Base-by-base conservation (phyloP, 305 asterid species). In the Nicotiana rustica region DNA sequence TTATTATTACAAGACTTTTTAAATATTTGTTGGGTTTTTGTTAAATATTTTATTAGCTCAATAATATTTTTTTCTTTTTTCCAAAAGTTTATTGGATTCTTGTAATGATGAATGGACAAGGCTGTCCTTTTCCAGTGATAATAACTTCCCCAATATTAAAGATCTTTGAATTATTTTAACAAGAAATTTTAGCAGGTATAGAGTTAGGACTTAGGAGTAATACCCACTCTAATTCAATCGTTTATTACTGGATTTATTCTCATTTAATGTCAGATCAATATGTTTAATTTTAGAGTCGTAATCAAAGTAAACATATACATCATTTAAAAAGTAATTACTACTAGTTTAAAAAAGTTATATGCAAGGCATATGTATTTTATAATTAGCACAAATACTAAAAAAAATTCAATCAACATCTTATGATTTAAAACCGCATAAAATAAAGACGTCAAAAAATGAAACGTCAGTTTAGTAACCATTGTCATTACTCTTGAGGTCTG, bases 41-140 rank as follows among this genome's bases (percentile, higher is more conserved):
- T 31, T 15, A 15, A 81, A 19, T 83, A 44, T 80, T 65, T 76
- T 85, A 65, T 47, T 60, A 81, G 13, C 77, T 67, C 10, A n/a
- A 49, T 29, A 67, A 49, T 29, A 29, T 77, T 44, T 77, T 25
- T 18, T 19, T 15, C 7, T 7, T 61, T 61, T 19, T 61, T 61
- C 21, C 33, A 61, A 19, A 19, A 18, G 21, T 61, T 19, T 19
- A 8, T 61, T 61, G 67, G 35, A 14, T 4, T 67, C 70, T 67
- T 60, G 18, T 31, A 2, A 55, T 17, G 19, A 56, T 80, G 80
- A 84, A 64, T 82, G 76, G 84, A 82, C 88, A 79, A 79, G 76
- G 21, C 67, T 61, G 77, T 80, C 88, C 86, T 70, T 52, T 49
- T 71, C 33, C 71, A 10, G 36, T 70, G 49, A 29, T 33, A 38